Evolutionary conservation across 176 grass and related monocot genomes (phyloP).

Genomic region (Chloris gayana): DNA sequence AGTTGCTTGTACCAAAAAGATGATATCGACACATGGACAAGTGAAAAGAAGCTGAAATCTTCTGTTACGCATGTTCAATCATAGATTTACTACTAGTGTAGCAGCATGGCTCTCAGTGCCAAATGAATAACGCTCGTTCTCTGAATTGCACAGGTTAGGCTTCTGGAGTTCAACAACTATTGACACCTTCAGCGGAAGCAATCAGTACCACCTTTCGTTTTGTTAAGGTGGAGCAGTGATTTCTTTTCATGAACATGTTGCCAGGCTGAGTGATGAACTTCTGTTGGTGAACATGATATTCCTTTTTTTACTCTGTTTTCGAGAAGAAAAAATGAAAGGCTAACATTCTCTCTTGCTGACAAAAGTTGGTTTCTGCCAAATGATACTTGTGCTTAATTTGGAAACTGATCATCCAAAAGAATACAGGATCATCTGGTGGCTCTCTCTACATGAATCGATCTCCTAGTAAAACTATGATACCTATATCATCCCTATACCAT

Average conservation of each 20-base stretch:
- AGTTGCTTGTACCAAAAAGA: background rate
- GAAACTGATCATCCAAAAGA: conserved; percentile 41
- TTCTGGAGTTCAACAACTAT: conserved; percentile 9
- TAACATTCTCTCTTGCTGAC: background rate
- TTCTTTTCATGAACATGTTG: conserved; percentile 24
- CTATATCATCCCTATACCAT: conserved; percentile 40
- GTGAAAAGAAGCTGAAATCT: background rate
- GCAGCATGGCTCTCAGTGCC: background rate
- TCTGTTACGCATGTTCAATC: no score
- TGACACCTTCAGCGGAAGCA: conserved; percentile 11
- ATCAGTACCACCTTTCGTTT: conserved; percentile 5
- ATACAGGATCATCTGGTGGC: conserved; percentile 38
- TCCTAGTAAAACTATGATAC: conserved; percentile 42
- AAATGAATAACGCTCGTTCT: background rate
- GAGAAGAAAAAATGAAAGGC: background rate
- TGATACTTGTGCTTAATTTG: conserved; percentile 25
- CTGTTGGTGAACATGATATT: conserved; percentile 27
- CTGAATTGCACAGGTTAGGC: background rate
- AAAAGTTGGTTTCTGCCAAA: background rate
- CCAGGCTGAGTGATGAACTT: conserved; percentile 7
- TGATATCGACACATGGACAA: background rate
- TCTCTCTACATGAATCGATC: conserved; percentile 33
- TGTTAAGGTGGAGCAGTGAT: background rate
- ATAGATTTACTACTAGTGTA: no score
- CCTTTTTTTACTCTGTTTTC: background rate